Conservation (phyloP, 1,284 basidiomycete genomes). For the Ustilago nuda region DNA sequence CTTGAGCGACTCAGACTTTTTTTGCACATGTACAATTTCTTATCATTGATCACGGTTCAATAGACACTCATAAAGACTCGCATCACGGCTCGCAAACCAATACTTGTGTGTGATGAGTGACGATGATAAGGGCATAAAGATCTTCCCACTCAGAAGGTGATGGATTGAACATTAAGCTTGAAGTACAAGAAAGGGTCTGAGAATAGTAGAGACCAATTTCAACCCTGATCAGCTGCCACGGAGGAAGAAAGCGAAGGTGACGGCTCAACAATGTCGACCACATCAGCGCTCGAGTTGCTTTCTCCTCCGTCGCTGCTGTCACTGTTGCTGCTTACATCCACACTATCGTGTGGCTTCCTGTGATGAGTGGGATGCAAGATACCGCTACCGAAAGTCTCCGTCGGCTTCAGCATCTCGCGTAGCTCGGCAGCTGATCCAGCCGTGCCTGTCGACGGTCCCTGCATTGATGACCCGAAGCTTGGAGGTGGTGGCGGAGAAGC, state of each 20-base stretch:
- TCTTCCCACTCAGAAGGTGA: not conserved
- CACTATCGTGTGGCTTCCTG: not conserved
- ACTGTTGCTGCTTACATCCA: constrained; percentile 4
- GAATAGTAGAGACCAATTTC: not conserved
- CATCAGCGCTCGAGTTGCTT: constrained; percentile 10
- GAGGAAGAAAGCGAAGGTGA: constrained; percentile 6
- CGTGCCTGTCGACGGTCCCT: not conserved
- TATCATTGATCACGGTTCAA: constrained; percentile 7
- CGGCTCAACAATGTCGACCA: not conserved
- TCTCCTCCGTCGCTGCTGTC: not conserved
- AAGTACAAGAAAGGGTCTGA: not conserved
- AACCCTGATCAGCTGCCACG: not conserved
- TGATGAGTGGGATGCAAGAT: not conserved
- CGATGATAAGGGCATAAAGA: not conserved
- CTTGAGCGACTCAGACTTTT: constrained; percentile 6
- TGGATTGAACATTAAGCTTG: not conserved
- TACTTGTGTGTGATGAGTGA: not conserved
- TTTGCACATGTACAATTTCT: constrained; percentile 2
- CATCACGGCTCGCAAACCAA: not conserved
- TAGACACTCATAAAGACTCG: constrained; percentile 12
- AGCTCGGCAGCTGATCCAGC: constrained; percentile 3
- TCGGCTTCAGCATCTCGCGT: constrained; percentile 2
- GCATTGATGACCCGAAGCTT: not conserved
- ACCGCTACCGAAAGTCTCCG: not conserved
- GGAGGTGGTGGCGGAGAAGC: not conserved